A percentile compares a stretch with the other conserved stretches of the same genome.
These are phyloP conservation scores for Byssoonygena ceratinophila DNA, from an alignment of 2,329 filamentous ascomycete genomes.

Conservation along the genomic window DNA sequence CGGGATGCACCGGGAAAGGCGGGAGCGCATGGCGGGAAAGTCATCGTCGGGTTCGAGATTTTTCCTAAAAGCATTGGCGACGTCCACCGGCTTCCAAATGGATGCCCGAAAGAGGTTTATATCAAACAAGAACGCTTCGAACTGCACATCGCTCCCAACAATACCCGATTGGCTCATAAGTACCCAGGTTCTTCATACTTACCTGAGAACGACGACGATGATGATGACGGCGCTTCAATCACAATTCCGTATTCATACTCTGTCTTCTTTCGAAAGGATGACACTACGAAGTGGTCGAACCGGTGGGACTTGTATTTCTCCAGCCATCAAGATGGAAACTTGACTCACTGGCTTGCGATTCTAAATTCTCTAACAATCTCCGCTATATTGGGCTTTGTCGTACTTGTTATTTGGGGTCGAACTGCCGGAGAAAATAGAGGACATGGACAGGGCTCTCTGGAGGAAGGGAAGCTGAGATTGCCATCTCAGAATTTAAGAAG, in stretches of 20 bases:
- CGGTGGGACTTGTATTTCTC: constrained; percentile 87
- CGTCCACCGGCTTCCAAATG: constrained; percentile 49
- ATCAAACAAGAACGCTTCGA: constrained; percentile 53
- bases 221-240: constrained; percentile 55
- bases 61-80: constrained; percentile 73
- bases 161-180: constrained; percentile 44
- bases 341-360: constrained; percentile 81
- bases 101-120: constrained; percentile 59
- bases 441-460: constrained; percentile 54
- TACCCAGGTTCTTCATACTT: constrained; percentile 52
- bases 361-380: constrained; percentile 79
- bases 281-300: constrained; percentile 67
- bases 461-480: constrained; percentile 54
- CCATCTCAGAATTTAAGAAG: constrained; percentile 38
- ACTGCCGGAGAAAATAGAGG: constrained; percentile 72
- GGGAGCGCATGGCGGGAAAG: constrained; percentile 60
- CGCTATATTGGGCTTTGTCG: constrained; percentile 63
- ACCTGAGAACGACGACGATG: constrained; percentile 46
- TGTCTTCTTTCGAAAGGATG: constrained; percentile 78
- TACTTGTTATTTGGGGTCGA: constrained; percentile 68
- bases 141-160: constrained; percentile 56
- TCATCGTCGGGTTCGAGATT: constrained; percentile 81
- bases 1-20: constrained; percentile 58
- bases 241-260: constrained; percentile 79
- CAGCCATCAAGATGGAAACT: constrained; percentile 69